Conservation (phyloP, 495 filamentous ascomycete species). For the Penicillium bovifimosum region DNA sequence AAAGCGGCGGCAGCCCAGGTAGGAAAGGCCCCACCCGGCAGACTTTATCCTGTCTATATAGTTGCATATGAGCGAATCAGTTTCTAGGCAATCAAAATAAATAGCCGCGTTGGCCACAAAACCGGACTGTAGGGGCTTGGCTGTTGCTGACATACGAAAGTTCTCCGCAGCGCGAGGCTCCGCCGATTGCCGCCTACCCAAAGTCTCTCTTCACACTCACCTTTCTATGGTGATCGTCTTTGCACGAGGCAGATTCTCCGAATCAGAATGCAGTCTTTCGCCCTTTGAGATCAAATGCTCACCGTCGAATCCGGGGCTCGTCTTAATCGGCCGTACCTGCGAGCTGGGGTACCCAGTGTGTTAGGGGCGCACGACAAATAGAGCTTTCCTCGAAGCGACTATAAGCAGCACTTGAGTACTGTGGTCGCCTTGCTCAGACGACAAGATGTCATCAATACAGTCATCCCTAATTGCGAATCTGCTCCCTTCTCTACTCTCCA, state of each 20-base stretch:
- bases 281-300: constrained; percentile 16
- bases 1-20: too few species aligned
- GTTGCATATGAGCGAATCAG: too few species aligned
- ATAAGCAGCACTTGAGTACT: neutral
- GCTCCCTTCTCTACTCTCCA: constrained; percentile 26
- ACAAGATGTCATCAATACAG: constrained; percentile 19
- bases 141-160: constrained; percentile 24
- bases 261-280: constrained; percentile 15
- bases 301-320: constrained; percentile 5
- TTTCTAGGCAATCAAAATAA: too few species aligned
- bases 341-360: constrained; percentile 6
- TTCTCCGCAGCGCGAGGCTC: constrained; percentile 15
- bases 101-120: too few species aligned
- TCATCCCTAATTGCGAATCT: constrained; percentile 17
- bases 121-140: neutral
- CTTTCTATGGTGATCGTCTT: constrained; percentile 1
- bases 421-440: neutral
- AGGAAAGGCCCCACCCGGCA: too few species aligned
- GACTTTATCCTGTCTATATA: too few species aligned
- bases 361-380: constrained; percentile 9
- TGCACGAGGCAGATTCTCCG: neutral
- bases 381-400: neutral
- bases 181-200: constrained; percentile 10
- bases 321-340: constrained; percentile 10
- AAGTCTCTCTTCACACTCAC: constrained; percentile 2